Evolutionary conservation across 805 yeast genomes (phyloP), one percentile per base, ranked within the genome.

Genomic region (Saturnispora serradocipensis): DNA sequence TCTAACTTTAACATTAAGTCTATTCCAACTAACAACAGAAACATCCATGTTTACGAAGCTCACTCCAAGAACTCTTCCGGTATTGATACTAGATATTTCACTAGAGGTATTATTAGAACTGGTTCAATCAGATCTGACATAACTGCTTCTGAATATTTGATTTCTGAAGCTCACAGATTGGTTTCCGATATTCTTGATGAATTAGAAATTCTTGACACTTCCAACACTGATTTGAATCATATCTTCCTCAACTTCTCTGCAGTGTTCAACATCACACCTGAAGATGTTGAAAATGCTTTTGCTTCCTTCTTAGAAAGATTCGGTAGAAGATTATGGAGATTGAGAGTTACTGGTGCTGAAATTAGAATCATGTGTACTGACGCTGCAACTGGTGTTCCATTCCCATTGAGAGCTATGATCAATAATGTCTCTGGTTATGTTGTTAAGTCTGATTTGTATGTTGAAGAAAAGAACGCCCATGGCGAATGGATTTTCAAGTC

Each of bases 401-500:
- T 87, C 81, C 99, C 99, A 63, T 79, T 93, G 62, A 84, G 99
- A 68, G 99, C 98, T 44, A 82, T 91, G 72, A 90, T 95, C 64
- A 90, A 86, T 73, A 93, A 93, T 63, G 97, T 91, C 36, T 86
- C 95, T 57, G 99, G 99, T 61, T 95, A 89, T 64, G 99, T 93
- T 56, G 97, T 93, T 53, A 89, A 88, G 71, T 85, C 95, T 48
- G 98, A 95, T 62, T 74, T 93, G 67, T 93, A 91, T 74, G 86
- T 89, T 67, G 99, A 93, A 71, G 88, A 89, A 58, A 88, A 86
- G 75, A 91, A 89, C 67, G 77, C 86, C 52, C 82, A 84, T 63
- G 96, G 96, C 57, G 97, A 90, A 63, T 90, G 97, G 97, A 87
- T 93, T 30, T 93, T 91, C 84, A 90, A 88, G 72, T 88, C 97